Conservation (phyloP, 148 eudicot genomes). For the Vaccinium myrtillus region DNA sequence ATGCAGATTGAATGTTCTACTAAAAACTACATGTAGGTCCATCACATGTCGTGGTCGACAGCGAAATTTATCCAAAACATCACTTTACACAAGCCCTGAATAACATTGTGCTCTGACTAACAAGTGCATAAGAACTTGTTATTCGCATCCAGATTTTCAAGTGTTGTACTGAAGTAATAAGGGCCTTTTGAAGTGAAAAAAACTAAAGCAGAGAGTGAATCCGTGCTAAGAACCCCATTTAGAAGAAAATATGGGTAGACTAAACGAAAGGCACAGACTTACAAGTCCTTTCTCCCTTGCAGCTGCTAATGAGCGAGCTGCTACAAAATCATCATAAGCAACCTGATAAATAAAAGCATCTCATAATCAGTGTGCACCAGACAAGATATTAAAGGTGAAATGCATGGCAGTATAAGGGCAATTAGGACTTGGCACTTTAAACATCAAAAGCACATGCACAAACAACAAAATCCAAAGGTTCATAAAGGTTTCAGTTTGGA, state of each 20-base stretch:
- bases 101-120: neutral
- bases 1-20: neutral
- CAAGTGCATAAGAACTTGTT: neutral
- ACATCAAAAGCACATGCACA: neutral
- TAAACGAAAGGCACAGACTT: conserved; percentile 32
- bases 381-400: neutral
- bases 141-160: neutral
- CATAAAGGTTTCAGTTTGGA: neutral
- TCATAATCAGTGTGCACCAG: neutral
- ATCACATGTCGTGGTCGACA: neutral
- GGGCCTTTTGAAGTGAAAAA: neutral
- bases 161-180: neutral
- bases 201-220: neutral
- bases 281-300: conserved; percentile 98
- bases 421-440: neutral
- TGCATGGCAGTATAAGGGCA: neutral
- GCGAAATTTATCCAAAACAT: conserved; percentile 1
- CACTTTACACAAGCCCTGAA: neutral
- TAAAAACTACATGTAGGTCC: neutral
- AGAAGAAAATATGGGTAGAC: neutral
- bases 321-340: conserved; percentile 89
- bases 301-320: conserved; percentile 80
- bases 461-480: neutral
- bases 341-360: conserved; percentile 47
- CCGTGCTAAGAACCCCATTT: neutral